Percentiles rank a stretch among this genome's conserved stretches.
Conservation (phyloP, 306 rosid species). For the Rosa multiflora region DNA sequence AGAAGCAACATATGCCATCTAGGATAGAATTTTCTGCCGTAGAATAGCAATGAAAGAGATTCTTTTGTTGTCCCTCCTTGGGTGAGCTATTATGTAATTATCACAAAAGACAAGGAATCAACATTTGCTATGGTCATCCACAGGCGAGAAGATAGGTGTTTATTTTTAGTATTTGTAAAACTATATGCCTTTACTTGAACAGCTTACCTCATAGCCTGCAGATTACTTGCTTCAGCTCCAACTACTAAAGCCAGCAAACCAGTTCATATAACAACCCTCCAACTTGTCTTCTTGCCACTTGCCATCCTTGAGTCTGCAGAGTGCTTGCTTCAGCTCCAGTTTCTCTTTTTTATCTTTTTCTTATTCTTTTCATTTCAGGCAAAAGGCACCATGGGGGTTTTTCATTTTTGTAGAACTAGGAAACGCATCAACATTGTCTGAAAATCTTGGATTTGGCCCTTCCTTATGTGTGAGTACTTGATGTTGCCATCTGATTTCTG, state of each 20-base stretch:
- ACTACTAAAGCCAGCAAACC: not conserved
- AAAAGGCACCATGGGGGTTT: not conserved
- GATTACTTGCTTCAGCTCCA: not conserved
- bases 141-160: not conserved
- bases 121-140: not conserved
- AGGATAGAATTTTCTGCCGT: not conserved
- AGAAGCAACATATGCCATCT: not conserved
- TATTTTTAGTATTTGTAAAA: not conserved
- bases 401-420: conserved; percentile 23
- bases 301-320: not conserved
- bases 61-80: not conserved
- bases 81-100: not conserved
- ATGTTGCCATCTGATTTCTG: not conserved
- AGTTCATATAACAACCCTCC: not conserved
- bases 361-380: not conserved
- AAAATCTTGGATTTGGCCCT: not conserved
- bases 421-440: not conserved
- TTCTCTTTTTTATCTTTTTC: not conserved
- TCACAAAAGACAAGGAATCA: not conserved
- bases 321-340: not conserved
- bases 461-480: not conserved
- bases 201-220: not conserved
- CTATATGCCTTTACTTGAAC: not conserved
- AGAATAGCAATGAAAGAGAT: not conserved
- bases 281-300: no score